Percentiles rank a stretch among this genome's conserved stretches.
Conservation (phyloP, 345 rosid species). For the Tarenaya hassleriana region DNA sequence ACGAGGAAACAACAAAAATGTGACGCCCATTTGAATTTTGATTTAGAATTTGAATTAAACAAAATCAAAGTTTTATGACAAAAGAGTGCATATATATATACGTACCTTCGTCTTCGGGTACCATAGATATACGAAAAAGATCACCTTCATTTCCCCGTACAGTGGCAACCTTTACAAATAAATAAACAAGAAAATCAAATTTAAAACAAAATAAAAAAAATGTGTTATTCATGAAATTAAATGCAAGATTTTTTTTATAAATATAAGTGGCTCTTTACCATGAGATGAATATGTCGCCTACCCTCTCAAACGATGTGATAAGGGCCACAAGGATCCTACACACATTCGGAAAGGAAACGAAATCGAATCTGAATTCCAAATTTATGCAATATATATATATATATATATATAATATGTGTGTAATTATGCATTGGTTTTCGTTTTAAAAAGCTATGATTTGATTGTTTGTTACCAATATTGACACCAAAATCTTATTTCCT, state of each 20-base stretch:
- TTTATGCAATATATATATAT: background rate
- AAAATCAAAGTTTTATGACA: background rate
- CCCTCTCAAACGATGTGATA: constrained; percentile 59
- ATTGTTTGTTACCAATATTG: constrained; percentile 63
- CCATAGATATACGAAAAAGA: constrained; percentile 75
- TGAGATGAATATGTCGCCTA: constrained; percentile 54
- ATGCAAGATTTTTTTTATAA: background rate
- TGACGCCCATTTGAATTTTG: too few relatives aligned
- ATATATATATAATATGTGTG: background rate
- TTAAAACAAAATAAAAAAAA: background rate
- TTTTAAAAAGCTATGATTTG: background rate
- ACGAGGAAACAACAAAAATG: too few relatives aligned
- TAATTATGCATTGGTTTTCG: too few relatives aligned
- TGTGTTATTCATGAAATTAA: constrained; percentile 1
- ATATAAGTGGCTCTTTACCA: constrained; percentile 38
- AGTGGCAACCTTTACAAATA: constrained; percentile 62
- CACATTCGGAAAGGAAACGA: background rate
- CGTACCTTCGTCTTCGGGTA: constrained; percentile 73
- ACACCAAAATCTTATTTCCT: constrained; percentile 90
- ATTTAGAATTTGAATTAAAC: too few relatives aligned
- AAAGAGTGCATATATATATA: background rate
- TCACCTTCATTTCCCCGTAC: constrained; percentile 76
- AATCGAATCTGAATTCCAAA: constrained; percentile 4
- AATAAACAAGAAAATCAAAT: background rate
- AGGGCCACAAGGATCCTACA: constrained; percentile 79